Evolutionary conservation across 768 basidiomycete genomes (phyloP).

Genomic region (Pleurotus sapidus): DNA sequence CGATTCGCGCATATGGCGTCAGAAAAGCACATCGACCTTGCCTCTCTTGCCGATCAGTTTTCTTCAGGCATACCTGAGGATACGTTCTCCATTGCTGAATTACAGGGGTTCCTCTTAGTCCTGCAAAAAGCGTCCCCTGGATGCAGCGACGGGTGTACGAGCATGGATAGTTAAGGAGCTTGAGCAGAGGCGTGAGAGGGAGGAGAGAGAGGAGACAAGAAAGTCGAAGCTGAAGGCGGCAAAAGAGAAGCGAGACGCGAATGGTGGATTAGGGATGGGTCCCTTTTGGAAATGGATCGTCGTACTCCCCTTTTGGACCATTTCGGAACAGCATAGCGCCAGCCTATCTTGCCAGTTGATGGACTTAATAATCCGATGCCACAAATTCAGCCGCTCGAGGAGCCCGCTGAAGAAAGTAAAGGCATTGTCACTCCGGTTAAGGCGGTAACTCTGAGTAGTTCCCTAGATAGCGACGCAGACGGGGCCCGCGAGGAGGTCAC

Average conservation of each 20-base stretch:
- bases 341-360: neutral
- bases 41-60: slow-evolving; percentile 24
- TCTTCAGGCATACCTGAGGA: slow-evolving; percentile 26
- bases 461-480: too few species aligned
- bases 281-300: neutral
- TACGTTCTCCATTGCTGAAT: slow-evolving; percentile 38
- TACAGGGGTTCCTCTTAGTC: slow-evolving; percentile 42
- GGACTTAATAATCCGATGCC: neutral
- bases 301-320: neutral
- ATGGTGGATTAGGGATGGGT: neutral
- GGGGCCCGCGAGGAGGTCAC: too few species aligned
- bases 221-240: slow-evolving; percentile 19
- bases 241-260: slow-evolving; percentile 12
- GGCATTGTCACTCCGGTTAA: too few species aligned
- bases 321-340: neutral
- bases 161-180: slow-evolving; percentile 30
- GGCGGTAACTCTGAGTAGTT: too few species aligned
- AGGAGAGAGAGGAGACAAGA: slow-evolving; percentile 19
- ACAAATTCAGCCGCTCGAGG: too few species aligned
- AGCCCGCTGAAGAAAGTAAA: too few species aligned
- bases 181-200: slow-evolving; percentile 11
- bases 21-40: neutral
- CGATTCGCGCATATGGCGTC: neutral
- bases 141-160: slow-evolving; percentile 15
- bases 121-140: slow-evolving; percentile 17